Percentiles rank a stretch among this genome's conserved stretches.
These are phyloP conservation scores for Laguncularia racemosa DNA, from an alignment of 345 rosid species.

Conservation along the genomic window DNA sequence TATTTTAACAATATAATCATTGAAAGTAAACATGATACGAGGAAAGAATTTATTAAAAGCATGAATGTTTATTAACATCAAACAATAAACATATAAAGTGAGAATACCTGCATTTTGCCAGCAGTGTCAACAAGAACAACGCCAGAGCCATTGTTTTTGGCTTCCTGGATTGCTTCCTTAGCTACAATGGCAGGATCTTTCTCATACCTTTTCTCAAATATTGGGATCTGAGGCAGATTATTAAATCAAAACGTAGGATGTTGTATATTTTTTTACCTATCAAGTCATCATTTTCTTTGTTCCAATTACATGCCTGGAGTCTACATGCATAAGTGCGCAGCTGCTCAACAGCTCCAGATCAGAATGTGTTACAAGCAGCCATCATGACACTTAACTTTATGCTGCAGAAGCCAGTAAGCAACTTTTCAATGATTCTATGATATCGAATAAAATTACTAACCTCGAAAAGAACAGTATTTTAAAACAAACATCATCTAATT, in stretches of 20 bases:
- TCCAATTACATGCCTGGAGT: conserved; percentile 49
- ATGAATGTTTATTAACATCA: neutral
- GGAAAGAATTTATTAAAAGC: neutral
- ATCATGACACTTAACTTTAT: conserved; percentile 85
- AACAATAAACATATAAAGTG: neutral
- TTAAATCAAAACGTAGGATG: neutral
- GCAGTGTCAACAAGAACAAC: conserved; percentile 99
- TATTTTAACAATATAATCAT: too few relatives aligned
- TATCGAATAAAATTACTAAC: too few relatives aligned
- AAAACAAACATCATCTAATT: too few relatives aligned
- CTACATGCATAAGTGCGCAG: conserved; percentile 95
- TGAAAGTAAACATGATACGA: neutral
- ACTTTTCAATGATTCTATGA: conserved; percentile 56
- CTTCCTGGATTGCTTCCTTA: conserved; percentile 96
- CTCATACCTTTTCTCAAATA: conserved; percentile 95
- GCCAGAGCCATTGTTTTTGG: conserved; percentile 74
- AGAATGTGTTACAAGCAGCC: conserved; percentile 99
- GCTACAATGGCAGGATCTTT: conserved; percentile 98
- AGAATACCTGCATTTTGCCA: conserved; percentile 85
- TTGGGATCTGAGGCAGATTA: conserved; percentile 55
- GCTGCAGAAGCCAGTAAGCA: conserved; percentile 98
- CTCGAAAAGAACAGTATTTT: too few relatives aligned
- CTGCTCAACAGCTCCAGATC: conserved; percentile 99
- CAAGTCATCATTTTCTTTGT: neutral
- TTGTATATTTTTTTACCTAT: neutral